These are phyloP conservation scores for Clonostachys byssicola DNA, from an alignment of 2,329 filamentous ascomycete species.

Conservation along the genomic window DNA sequence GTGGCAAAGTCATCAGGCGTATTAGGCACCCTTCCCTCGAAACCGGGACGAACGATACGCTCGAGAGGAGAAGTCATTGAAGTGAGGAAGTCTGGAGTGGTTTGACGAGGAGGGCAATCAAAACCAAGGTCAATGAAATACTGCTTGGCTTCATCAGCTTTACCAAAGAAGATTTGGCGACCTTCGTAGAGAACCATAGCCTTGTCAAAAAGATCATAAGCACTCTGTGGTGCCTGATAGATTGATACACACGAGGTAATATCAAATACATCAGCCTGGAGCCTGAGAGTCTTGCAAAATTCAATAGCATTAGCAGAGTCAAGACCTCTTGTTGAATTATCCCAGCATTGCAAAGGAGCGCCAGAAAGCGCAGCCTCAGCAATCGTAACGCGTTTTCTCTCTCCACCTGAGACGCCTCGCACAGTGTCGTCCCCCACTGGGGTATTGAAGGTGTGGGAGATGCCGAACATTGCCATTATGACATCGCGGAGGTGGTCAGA, in stretches of 20 bases:
- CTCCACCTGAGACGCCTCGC: constrained; percentile 46
- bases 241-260: constrained; percentile 43
- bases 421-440: constrained; percentile 49
- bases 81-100: constrained; percentile 70
- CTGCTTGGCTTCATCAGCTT: constrained; percentile 50
- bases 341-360: constrained; percentile 17
- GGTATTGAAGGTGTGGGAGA: constrained; percentile 47
- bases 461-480: constrained; percentile 49
- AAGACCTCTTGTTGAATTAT: constrained; percentile 49
- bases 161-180: constrained; percentile 59
- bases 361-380: constrained; percentile 17
- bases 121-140: constrained; percentile 68
- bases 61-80: constrained; percentile 60
- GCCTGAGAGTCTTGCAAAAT: constrained; percentile 45
- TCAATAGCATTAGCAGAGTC: constrained; percentile 49
- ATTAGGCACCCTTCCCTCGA: constrained; percentile 39
- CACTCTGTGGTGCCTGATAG: constrained; percentile 50
- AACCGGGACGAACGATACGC: constrained; percentile 50
- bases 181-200: constrained; percentile 62
- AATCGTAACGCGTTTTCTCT: constrained; percentile 30
- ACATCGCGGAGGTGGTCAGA: constrained; percentile 45
- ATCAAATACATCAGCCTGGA: constrained; percentile 40
- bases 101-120: constrained; percentile 61
- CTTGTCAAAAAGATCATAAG: constrained; percentile 55
- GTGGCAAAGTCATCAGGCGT: constrained; percentile 20